Base-by-base conservation (phyloP, 1,139 yeast species). In the Zygosaccharomyces pseudobailii region DNA sequence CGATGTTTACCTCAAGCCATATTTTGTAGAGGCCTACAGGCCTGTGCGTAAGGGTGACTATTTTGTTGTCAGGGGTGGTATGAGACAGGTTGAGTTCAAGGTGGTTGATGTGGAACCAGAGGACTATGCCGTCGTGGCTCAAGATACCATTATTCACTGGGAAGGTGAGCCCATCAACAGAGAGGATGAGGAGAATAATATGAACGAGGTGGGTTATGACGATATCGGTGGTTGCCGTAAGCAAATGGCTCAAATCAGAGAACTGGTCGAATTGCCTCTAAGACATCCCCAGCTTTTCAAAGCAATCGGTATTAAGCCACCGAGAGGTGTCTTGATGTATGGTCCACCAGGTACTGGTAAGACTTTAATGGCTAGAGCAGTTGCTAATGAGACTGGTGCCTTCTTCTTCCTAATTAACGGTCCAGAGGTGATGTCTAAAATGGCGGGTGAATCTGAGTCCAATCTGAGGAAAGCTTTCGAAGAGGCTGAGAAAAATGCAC, bases 361-460 rank as follows among this genome's bases (percentile, higher is more conserved):
- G 49, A 59, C 63, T 34, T 78, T 92, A 58, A 90, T 92, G 96
- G 99, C 99, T 3, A 83, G 98, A 68, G 99, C 98, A 8, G 98
- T 92, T 46, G 99, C 99, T 43, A 92, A 92, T 63, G 99, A 92
- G 72, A 92, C 98, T 25, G 98, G 98, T 64, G 99, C 98, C 1
- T 92, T 92, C 70, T 92, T 92, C 80, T 92, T 92, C 70, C 79
- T 92, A 65, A 92, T 92, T 68, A 92, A 92, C 68, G 99, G 98
- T 70, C 99, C 99, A n/a, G 98, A 92, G 73, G 95, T 92, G 66
- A 92, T 92, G 98, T 89, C 97, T 48, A 92, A 92, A 74, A 92
- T 92, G 99, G 98, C 99, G 41, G 99, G 99, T 75, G 99, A 92
- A 72, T 88, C 97, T 21, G 99, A 92, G 74, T 87, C 96, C 37